phyloP scores from a whole-genome alignment of 1,284 basidiomycete genomes.

The Pisolithus thermaeus region DNA sequence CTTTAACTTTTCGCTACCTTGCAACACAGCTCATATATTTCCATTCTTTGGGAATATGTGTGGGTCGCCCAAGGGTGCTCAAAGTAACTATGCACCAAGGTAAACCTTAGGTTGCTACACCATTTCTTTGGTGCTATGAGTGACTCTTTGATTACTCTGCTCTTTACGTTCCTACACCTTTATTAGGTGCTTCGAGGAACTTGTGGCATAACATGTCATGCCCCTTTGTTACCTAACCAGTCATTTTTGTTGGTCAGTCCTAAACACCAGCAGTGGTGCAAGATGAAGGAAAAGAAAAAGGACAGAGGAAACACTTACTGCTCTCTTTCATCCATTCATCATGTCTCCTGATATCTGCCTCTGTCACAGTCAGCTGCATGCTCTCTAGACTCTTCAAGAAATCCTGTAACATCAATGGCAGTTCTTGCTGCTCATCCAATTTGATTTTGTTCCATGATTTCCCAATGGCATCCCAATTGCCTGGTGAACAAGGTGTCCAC shows the following conservation, averaged over 20 bases:
- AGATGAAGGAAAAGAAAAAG: neutral
- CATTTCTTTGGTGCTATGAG: too few species aligned
- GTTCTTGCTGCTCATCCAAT: conserved; percentile 87
- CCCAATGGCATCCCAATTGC: conserved; percentile 82
- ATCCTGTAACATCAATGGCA: conserved; percentile 72
- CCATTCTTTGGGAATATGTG: too few species aligned
- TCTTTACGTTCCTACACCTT: too few species aligned
- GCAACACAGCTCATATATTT: too few species aligned
- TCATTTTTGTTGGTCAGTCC: neutral
- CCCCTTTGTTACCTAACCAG: conserved; percentile 36
- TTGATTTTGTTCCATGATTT: conserved; percentile 92
- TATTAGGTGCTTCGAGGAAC: too few species aligned
- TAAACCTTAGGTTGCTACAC: too few species aligned
- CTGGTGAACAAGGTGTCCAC: conserved; percentile 94
- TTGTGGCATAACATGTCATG: too few species aligned
- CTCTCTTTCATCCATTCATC: conserved; percentile 91
- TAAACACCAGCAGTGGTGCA: neutral
- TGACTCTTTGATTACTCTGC: too few species aligned
- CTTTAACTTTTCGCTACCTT: too few species aligned
- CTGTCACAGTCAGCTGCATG: conserved; percentile 86
- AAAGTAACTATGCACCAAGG: too few species aligned
- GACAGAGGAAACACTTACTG: conserved; percentile 36
- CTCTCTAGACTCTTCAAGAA: conserved; percentile 83
- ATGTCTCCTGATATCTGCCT: conserved; percentile 86
- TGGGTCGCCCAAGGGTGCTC: too few species aligned